phyloP scores from a whole-genome alignment of 306 rosid species.

The Crotalaria pallida region DNA sequence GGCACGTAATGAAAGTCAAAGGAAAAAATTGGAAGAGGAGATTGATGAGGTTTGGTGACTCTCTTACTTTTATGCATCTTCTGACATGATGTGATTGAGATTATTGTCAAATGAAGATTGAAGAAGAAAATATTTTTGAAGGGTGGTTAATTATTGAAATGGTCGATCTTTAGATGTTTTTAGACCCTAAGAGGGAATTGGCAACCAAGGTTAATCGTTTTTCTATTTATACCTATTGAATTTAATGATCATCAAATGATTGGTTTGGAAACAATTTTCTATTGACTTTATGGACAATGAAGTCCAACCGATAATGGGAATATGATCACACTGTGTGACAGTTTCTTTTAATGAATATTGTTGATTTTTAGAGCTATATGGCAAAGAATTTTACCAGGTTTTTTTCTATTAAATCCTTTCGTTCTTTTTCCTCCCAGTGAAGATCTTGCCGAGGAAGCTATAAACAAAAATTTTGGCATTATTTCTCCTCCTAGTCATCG shows the following conservation, averaged over 20 bases:
- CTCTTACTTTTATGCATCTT: conserved; percentile 23
- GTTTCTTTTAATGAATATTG: too few relatives aligned
- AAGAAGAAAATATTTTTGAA: background rate
- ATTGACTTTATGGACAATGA: background rate
- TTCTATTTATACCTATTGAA: background rate
- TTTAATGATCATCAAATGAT: conserved; percentile 7
- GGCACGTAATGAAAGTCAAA: conserved; percentile 71
- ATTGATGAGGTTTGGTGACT: conserved; percentile 59
- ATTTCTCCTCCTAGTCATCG: background rate
- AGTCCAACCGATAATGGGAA: background rate
- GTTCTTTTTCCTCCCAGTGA: background rate
- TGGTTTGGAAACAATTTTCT: conserved; percentile 6
- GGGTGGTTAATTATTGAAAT: background rate
- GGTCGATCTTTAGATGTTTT: background rate
- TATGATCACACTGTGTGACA: background rate
- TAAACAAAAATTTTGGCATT: background rate
- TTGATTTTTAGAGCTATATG: background rate
- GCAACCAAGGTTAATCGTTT: background rate
- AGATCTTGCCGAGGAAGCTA: conserved; percentile 10
- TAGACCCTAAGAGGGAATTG: conserved; percentile 1
- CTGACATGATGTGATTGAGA: conserved; percentile 14
- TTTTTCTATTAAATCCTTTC: background rate
- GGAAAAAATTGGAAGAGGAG: conserved; percentile 72
- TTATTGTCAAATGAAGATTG: conserved; percentile 3
- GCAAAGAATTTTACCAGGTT: background rate